Percentiles rank a stretch among this genome's conserved stretches.
phyloP scores from a whole-genome alignment of 208 protist genomes.

The Trypanosoma melophagium region DNA sequence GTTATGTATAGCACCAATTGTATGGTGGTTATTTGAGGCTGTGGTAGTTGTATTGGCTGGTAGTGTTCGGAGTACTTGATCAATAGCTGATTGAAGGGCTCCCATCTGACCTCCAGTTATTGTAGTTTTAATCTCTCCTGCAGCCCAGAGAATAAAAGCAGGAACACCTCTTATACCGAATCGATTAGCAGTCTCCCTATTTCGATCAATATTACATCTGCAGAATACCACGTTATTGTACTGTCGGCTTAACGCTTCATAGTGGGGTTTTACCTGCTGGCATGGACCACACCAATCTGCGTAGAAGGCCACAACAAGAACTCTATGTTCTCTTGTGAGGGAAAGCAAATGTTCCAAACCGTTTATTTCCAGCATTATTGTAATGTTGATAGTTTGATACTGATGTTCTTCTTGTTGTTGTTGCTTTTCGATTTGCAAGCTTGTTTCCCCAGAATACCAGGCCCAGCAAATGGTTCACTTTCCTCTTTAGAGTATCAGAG shows the following conservation, averaged over 20 bases:
- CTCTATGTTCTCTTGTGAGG: constrained; percentile 35
- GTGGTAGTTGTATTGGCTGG: background rate
- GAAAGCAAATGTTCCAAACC: constrained; percentile 61
- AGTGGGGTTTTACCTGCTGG: constrained; percentile 68
- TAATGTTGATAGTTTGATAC: background rate
- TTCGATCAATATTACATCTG: constrained; percentile 83
- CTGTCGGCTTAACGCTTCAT: constrained; percentile 47
- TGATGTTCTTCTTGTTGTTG: constrained; percentile 5
- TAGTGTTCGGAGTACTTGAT: constrained; percentile 5
- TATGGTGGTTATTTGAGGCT: background rate
- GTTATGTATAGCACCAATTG: constrained; percentile 24
- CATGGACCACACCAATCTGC: constrained; percentile 90
- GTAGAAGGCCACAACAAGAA: constrained; percentile 88
- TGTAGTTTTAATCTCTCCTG: constrained; percentile 41
- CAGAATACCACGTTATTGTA: constrained; percentile 70
- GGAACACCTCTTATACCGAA: constrained; percentile 68
- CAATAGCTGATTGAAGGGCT: constrained; percentile 56
- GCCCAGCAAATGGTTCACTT: too few species aligned
- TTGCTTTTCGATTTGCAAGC: background rate
- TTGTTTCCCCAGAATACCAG: too few species aligned
- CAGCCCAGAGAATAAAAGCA: constrained; percentile 77
- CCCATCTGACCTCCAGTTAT: constrained; percentile 52
- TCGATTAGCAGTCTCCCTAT: constrained; percentile 49
- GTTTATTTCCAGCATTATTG: constrained; percentile 72
- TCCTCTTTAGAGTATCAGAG: too few species aligned